phyloP scores from a whole-genome alignment of 73 alveolate genomes.

The Paramecium sonneborni region DNA sequence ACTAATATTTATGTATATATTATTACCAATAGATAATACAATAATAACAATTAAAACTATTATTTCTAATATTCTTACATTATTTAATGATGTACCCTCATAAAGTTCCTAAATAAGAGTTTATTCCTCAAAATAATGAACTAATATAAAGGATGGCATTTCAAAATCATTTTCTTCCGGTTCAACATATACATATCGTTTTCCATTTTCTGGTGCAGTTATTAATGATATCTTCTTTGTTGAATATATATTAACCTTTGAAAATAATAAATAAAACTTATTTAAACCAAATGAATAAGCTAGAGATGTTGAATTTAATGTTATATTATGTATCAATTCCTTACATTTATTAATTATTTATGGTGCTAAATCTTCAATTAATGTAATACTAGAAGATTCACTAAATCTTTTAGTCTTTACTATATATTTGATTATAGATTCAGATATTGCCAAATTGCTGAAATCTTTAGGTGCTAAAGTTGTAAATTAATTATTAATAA shows the following conservation, averaged over 20 bases:
- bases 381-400: background rate
- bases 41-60: constrained; percentile 35
- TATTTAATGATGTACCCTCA: constrained; percentile 2
- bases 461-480: background rate
- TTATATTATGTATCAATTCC: background rate
- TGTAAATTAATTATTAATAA: background rate
- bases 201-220: constrained; percentile 47
- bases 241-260: background rate
- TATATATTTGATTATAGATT: background rate
- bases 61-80: constrained; percentile 15
- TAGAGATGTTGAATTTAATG: background rate
- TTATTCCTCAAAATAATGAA: constrained; percentile 24
- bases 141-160: constrained; percentile 1
- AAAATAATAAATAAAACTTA: background rate
- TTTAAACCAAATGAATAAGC: background rate
- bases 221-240: background rate
- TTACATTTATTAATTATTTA: background rate
- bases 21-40: constrained; percentile 16
- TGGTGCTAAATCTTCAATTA: background rate
- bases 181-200: constrained; percentile 24
- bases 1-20: background rate
- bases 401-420: background rate
- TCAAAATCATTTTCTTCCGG: background rate
- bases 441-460: background rate
- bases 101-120: background rate